A percentile compares a stretch with the other conserved stretches of the same genome.
Evolutionary conservation across 257 asterid species (phyloP).

Genomic region (Solanum arcanum): DNA sequence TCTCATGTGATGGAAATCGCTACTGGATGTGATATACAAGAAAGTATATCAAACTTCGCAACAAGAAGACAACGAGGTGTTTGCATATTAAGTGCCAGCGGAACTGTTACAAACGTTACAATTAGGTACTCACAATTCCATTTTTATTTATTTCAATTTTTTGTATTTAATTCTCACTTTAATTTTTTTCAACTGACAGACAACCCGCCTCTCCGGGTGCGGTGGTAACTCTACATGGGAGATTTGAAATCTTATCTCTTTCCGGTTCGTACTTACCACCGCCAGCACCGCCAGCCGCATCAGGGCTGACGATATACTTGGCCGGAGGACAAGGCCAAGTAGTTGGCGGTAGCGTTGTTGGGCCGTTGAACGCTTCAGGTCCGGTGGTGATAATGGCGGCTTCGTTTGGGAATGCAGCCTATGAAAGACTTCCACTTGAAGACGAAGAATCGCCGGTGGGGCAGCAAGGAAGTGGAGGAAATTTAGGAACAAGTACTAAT

Average conservation of each 20-base stretch:
- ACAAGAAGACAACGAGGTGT: conserved; percentile 78
- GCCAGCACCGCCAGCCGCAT: conserved; percentile 87
- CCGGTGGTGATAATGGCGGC: conserved; percentile 95
- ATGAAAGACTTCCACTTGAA: conserved; percentile 83
- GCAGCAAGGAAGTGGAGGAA: background rate
- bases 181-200: conserved; percentile 15
- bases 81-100: conserved; percentile 68
- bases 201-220: conserved; percentile 80
- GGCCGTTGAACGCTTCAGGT: conserved; percentile 71
- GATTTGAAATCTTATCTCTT: conserved; percentile 78
- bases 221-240: conserved; percentile 63
- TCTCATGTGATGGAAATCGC: conserved; percentile 86
- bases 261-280: conserved; percentile 86
- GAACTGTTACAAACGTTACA: conserved; percentile 69
- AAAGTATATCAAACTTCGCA: conserved; percentile 65
- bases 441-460: conserved; percentile 41
- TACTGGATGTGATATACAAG: conserved; percentile 68
- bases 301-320: conserved; percentile 64
- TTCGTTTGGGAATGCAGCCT: conserved; percentile 86
- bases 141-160: too few species aligned
- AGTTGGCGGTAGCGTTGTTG: conserved; percentile 86
- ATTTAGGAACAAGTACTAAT: background rate
- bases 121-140: background rate
- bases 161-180: background rate
- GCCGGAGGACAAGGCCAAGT: conserved; percentile 96